A percentile compares a stretch with the other conserved stretches of the same genome.
These are phyloP conservation scores for Hyphodiscus hymeniophilus DNA, from an alignment of 495 filamentous ascomycete species.

Conservation along the genomic window DNA sequence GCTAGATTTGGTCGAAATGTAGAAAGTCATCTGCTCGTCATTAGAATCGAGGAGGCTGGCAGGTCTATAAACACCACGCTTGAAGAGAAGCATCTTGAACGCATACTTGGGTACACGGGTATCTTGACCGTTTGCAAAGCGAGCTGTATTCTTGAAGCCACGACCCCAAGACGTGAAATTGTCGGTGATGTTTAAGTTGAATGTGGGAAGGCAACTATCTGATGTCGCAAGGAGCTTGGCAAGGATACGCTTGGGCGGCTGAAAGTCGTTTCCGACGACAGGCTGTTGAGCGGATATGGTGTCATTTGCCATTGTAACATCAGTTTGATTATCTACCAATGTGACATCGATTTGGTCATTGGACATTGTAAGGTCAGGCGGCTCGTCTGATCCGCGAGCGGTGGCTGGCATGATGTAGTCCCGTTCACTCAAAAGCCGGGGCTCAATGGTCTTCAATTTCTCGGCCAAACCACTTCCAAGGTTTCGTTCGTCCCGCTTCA, in stretches of 20 bases:
- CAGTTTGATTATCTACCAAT: too few species aligned
- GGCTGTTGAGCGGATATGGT: conserved; percentile 1
- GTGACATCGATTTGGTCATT: too few species aligned
- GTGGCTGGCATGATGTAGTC: conserved; percentile 7
- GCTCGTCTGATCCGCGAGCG: conserved; percentile 5
- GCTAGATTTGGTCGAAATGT: conserved; percentile 65
- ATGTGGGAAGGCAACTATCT: conserved; percentile 37
- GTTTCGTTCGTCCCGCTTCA: conserved; percentile 22
- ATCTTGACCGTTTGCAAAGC: conserved; percentile 50
- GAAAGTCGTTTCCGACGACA: conserved; percentile 22
- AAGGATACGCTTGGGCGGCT: conserved; percentile 32
- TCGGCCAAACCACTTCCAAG: not conserved
- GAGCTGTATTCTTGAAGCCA: conserved; percentile 47
- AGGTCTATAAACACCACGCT: conserved; percentile 31
- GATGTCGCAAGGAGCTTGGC: conserved; percentile 33
- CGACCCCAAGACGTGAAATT: conserved; percentile 72
- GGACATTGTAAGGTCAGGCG: too few species aligned
- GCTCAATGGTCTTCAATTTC: not conserved
- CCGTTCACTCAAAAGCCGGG: not conserved
- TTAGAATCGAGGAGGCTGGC: not conserved
- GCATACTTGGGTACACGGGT: conserved; percentile 70
- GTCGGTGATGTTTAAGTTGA: conserved; percentile 54
- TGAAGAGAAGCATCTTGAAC: conserved; percentile 69
- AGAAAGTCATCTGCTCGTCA: conserved; percentile 52
- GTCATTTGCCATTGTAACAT: not conserved